Base-by-base conservation (phyloP, 345 rosid genomes). In the Erucastrum elatum region DNA sequence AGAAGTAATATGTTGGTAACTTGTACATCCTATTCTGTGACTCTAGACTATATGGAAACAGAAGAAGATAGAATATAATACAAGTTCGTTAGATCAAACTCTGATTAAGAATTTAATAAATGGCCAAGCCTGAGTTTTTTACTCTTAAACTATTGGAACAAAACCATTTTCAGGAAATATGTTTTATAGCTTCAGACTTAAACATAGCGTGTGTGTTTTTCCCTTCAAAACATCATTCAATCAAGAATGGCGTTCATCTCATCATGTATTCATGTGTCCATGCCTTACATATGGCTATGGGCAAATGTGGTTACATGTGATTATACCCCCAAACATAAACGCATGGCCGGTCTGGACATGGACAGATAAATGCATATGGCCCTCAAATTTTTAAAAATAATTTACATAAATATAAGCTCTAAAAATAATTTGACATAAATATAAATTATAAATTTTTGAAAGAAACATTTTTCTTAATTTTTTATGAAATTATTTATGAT, bases 1-100 rank as follows among this genome's bases (percentile, higher is more conserved):
- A 29, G 31, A 29, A 29, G 31, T 59, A 27, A 27, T 60, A 1
- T 68, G 68, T 68, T 76, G 68, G 79, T 41, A 39, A 49, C 56
- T 49, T 49, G 16, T 49, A 49, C 17, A 49, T 49, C 17, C 16
- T n/a, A 49, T 13, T 49, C 7, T 49, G 55, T 49, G 55, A 46
- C 16, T 13, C 53, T 11, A 46, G 6, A 49, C 56, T 49, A 49
- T 49, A 49, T n/a, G 8, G 8, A 49, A 49, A 44, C 53, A 44
- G 17, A 49, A 49, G 56, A 41, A 3, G 49, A 41, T 41, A 41
- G 13, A 39, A 13, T 49, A 49, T 1, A 46, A 0, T 13, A 13
- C 17, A 13, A 49, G 55, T 13, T 49, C 17, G 13, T 13, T 49
- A n/a, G n/a, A 46, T 44, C 51, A 44, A 44, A 44, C 4, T 41